phyloP scores from a whole-genome alignment of 768 basidiomycete species.

The Tricholoma sp. region DNA sequence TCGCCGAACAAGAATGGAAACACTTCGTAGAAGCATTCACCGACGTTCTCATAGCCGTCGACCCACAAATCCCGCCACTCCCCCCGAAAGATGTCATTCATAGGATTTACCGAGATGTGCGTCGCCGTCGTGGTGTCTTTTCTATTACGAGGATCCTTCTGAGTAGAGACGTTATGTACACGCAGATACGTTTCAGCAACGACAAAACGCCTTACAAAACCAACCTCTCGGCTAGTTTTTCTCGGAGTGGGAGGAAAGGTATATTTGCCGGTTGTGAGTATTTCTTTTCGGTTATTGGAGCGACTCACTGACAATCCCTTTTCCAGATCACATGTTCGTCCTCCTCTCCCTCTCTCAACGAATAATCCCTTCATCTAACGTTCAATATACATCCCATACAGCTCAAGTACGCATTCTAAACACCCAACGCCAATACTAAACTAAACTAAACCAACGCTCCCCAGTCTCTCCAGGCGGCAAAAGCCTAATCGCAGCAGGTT shows the following conservation, averaged over 20 bases:
- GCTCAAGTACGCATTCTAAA: conserved; percentile 4
- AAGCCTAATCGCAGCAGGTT: conserved; percentile 73
- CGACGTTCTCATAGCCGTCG: conserved; percentile 60
- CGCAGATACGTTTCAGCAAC: conserved; percentile 81
- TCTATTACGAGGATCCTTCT: too few species aligned
- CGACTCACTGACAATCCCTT: background rate
- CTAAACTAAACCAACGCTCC: too few species aligned
- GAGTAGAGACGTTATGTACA: too few species aligned
- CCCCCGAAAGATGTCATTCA: conserved; percentile 92
- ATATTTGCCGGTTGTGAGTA: conserved; percentile 80
- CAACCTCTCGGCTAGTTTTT: conserved; percentile 76
- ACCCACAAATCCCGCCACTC: conserved; percentile 79
- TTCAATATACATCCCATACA: background rate
- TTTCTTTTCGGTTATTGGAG: background rate
- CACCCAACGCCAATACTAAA: background rate
- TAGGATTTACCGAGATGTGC: conserved; percentile 87
- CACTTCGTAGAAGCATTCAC: conserved; percentile 74
- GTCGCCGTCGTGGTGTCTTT: too few species aligned
- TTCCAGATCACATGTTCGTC: conserved; percentile 56
- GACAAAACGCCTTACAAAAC: conserved; percentile 96
- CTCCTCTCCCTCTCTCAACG: background rate
- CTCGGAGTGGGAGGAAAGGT: conserved; percentile 86
- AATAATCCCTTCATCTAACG: background rate
- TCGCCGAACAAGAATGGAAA: conserved; percentile 87
- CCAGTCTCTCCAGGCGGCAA: conserved; percentile 64